phyloP scores from a whole-genome alignment of 805 yeast species.

The Saccharomyces mikatae region DNA sequence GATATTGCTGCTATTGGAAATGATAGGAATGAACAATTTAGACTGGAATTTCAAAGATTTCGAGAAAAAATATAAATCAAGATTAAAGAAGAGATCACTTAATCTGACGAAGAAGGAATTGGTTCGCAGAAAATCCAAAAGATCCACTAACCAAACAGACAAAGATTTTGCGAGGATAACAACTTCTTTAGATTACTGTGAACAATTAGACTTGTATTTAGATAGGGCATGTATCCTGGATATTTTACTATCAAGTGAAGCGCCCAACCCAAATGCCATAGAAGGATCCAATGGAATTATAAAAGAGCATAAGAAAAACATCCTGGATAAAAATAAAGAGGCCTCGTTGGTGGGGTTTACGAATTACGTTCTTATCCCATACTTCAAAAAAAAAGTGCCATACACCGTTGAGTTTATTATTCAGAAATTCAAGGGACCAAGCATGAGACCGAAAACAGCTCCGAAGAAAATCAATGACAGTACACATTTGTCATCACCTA shows the following conservation, averaged over 20 bases:
- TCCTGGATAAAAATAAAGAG: constrained; percentile 28
- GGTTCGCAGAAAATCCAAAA: constrained; percentile 17
- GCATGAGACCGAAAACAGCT: constrained; percentile 23
- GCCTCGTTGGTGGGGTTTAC: constrained; percentile 40
- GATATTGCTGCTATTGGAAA: constrained; percentile 40
- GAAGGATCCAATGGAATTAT: constrained; percentile 7
- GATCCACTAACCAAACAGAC: constrained; percentile 3
- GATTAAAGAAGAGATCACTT: constrained; percentile 25
- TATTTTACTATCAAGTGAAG: constrained; percentile 33
- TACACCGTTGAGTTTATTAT: constrained; percentile 38
- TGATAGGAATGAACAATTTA: constrained; percentile 31
- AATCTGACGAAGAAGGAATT: constrained; percentile 24
- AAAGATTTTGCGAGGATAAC: neutral
- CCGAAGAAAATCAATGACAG: constrained; percentile 3
- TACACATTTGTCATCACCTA: neutral
- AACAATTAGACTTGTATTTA: constrained; percentile 36
- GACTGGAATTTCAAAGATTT: constrained; percentile 31
- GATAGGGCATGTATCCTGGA: constrained; percentile 52
- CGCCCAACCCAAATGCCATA: constrained; percentile 12
- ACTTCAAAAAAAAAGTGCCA: constrained; percentile 43
- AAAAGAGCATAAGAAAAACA: constrained; percentile 18
- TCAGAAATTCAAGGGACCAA: constrained; percentile 42
- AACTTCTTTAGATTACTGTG: constrained; percentile 19
- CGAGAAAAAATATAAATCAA: constrained; percentile 17
- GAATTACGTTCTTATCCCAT: constrained; percentile 46